Conservation (phyloP, 768 basidiomycete species). For the Serendipita sp. region DNA sequence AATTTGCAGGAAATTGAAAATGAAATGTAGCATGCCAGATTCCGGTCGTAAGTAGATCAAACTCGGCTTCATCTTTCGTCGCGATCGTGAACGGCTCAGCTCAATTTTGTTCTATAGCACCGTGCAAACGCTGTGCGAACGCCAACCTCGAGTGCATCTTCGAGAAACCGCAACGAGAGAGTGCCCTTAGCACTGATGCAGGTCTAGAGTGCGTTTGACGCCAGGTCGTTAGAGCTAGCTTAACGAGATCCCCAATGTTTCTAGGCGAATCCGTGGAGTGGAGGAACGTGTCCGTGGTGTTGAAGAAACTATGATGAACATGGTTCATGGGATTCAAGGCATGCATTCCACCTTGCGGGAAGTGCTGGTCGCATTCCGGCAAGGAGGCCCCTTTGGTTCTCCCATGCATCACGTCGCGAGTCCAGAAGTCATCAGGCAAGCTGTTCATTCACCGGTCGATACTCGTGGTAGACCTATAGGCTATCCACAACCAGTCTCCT, state of each 20-base stretch:
- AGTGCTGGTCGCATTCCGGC: not conserved
- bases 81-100: conserved; percentile 51
- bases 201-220: conserved; percentile 56
- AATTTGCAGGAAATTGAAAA: conserved; percentile 91
- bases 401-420: conserved; percentile 7
- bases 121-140: conserved; percentile 85
- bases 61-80: not conserved
- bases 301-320: not conserved
- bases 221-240: not conserved
- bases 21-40: conserved; percentile 55
- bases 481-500: not conserved
- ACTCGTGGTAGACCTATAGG: not conserved
- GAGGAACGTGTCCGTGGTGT: conserved; percentile 2
- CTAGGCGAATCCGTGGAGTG: not conserved
- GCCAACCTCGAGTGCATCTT: conserved; percentile 85
- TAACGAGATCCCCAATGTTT: not conserved
- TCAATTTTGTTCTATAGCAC: conserved; percentile 28
- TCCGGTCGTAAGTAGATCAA: not conserved
- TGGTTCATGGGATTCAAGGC: not conserved
- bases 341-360: not conserved
- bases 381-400: not conserved
- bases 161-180: conserved; percentile 81
- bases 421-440: conserved; percentile 1
- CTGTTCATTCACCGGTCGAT: not conserved
- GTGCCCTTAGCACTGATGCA: conserved; percentile 74